Evolutionary conservation across 805 yeast species (phyloP).

Genomic region (Candida berthetii): DNA sequence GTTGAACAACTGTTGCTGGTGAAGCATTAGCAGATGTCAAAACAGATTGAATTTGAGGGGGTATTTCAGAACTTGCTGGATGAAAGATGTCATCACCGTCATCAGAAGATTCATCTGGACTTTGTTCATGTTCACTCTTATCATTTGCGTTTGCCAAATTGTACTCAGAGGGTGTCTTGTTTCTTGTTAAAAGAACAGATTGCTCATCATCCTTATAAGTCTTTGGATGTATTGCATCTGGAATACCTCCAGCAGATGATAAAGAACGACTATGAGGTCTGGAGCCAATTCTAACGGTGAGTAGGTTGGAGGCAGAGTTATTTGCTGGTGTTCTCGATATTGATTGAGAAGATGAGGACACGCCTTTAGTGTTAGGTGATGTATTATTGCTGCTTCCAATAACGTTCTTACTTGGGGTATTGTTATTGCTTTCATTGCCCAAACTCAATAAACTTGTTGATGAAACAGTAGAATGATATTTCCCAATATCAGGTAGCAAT

Average conservation of each 20-base stretch:
- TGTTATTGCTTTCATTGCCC: conserved; percentile 5
- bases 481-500: conserved; percentile 53
- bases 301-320: conserved; percentile 10
- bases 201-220: conserved; percentile 16
- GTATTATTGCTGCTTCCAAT: neutral
- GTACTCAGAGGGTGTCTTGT: neutral
- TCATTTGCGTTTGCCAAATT: neutral
- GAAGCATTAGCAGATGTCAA: neutral
- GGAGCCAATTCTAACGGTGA: conserved; percentile 9
- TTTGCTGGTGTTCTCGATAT: conserved; percentile 1
- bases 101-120: neutral
- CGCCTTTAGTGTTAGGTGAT: neutral
- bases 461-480: conserved; percentile 14
- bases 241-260: conserved; percentile 38
- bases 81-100: neutral
- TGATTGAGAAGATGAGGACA: neutral
- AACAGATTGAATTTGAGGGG: neutral
- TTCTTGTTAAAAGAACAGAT: neutral
- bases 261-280: conserved; percentile 34
- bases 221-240: conserved; percentile 30
- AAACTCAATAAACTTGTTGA: neutral
- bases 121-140: neutral
- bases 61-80: neutral
- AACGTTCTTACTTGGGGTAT: neutral
- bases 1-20: neutral